Evolutionary conservation across 2,329 filamentous ascomycete species (phyloP).

Genomic region (Madurella fahalii): DNA sequence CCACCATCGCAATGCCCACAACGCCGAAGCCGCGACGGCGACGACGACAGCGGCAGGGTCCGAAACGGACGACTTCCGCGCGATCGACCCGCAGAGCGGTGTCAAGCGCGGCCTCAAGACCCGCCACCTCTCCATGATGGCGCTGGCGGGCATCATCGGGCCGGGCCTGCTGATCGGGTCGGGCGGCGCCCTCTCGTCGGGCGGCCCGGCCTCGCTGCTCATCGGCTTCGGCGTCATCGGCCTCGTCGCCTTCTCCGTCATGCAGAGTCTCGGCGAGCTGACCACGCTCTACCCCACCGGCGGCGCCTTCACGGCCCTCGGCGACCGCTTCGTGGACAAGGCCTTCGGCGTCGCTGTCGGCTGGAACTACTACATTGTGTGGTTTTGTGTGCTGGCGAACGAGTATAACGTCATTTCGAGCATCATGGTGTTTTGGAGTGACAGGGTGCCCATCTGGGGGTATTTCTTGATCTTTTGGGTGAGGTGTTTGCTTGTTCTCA

Average conservation of each 20-base stretch:
- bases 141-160: conserved; percentile 59
- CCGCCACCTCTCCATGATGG: conserved; percentile 63
- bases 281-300: conserved; percentile 69
- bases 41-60: conserved; percentile 17
- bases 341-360: conserved; percentile 65
- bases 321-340: conserved; percentile 67
- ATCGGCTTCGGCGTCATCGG: conserved; percentile 72
- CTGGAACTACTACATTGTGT: conserved; percentile 70
- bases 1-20: too few species aligned
- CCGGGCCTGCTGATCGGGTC: conserved; percentile 69
- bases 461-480: conserved; percentile 73
- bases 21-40: not conserved
- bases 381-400: conserved; percentile 61
- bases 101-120: conserved; percentile 68
- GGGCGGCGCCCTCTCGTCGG: conserved; percentile 63
- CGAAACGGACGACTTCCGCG: conserved; percentile 40
- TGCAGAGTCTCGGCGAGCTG: conserved; percentile 71
- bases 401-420: conserved; percentile 67
- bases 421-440: conserved; percentile 63
- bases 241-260: conserved; percentile 62
- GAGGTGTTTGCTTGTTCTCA: conserved; percentile 17
- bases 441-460: conserved; percentile 58
- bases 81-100: conserved; percentile 58
- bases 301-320: conserved; percentile 67
- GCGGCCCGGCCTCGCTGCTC: conserved; percentile 66